Conservation (phyloP, 306 rosid genomes). For the Quercus alba region DNA sequence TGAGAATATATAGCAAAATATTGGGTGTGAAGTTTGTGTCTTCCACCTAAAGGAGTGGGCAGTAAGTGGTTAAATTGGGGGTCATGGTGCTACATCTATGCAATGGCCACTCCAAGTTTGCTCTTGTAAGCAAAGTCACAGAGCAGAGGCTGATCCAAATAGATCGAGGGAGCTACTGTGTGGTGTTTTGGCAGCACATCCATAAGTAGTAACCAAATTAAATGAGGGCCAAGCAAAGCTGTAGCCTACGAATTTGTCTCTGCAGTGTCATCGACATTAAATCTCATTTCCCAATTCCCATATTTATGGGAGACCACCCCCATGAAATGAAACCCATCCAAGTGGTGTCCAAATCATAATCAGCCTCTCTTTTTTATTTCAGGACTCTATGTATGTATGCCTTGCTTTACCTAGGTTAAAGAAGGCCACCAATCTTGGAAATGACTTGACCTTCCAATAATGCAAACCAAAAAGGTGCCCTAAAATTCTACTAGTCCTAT, state of each 20-base stretch:
- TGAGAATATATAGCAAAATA: neutral
- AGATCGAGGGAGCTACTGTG: neutral
- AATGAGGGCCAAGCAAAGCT: constrained; percentile 9
- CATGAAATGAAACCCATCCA: constrained; percentile 16
- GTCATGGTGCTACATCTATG: constrained; percentile 26
- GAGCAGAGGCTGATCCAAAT: too few relatives aligned
- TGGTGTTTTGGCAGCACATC: neutral
- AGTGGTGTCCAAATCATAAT: constrained; percentile 32
- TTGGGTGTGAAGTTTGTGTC: constrained; percentile 22
- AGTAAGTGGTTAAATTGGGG: neutral
- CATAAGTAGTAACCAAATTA: neutral
- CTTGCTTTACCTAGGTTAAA: constrained; percentile 8
- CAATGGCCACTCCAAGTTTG: constrained; percentile 12
- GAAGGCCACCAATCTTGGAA: neutral
- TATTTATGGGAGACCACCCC: constrained; percentile 10
- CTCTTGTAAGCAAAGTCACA: neutral
- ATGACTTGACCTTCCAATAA: neutral
- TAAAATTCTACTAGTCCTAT: neutral
- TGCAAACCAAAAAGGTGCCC: neutral
- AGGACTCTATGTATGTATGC: neutral
- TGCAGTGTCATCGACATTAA: constrained; percentile 14
- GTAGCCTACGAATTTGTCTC: constrained; percentile 26
- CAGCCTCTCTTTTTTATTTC: constrained; percentile 10
- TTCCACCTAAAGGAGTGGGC: constrained; percentile 26
- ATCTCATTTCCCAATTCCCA: constrained; percentile 20